Base-by-base conservation (phyloP, 129 eudicot species). In the Sambucus nigra region DNA sequence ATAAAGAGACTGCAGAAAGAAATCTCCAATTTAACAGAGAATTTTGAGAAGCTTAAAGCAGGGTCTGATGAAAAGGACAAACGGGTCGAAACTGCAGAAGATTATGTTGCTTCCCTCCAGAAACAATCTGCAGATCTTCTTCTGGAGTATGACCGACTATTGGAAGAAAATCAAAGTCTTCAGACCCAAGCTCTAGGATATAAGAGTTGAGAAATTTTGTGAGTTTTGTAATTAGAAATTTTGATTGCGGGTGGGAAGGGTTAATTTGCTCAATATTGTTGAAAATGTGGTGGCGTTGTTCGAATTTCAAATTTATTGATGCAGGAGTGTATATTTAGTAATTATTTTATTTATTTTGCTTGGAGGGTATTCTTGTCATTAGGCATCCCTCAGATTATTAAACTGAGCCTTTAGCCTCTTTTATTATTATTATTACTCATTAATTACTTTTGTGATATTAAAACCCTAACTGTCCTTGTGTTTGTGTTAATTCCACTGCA, bases 61-160 rank as follows among this genome's bases (percentile, higher is more conserved):
- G 97, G 79, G 47, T 73, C 77, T 1, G 67, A 65, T 38, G 83
- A 81, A 58, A 89, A 89, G 65, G 94, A 84, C 72, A 85, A 67
- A 58, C 54, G 68, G 64, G 69, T 89, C 38, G 88, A 76, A 61
- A 82, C 83, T 6, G 97, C 95, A 5, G 97, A 84, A 70, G 83
- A 79, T 60, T 95, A 89, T 66, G 97, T 89, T 21, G 73, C 76
- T 53, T 69, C 97, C 53, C 93, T 89, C 18, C 97, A 89, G 60
- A 89, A 85, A 73, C 97, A 89, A 69, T 80, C 94, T 40, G 95
- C 97, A 7, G 97, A 89, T 73, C 70, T 89, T 52, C 97, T 89
- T 65, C 86, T 89, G 6, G 95, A 89, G 59, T 89, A 89, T 53
- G 97, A 89, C 54, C 82, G 95, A 25, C 75, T 84, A 16, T 69